A percentile compares a stretch with the other conserved stretches of the same genome.
phyloP scores from a whole-genome alignment of 2,329 filamentous ascomycete genomes.

The Xylaria sp. region DNA sequence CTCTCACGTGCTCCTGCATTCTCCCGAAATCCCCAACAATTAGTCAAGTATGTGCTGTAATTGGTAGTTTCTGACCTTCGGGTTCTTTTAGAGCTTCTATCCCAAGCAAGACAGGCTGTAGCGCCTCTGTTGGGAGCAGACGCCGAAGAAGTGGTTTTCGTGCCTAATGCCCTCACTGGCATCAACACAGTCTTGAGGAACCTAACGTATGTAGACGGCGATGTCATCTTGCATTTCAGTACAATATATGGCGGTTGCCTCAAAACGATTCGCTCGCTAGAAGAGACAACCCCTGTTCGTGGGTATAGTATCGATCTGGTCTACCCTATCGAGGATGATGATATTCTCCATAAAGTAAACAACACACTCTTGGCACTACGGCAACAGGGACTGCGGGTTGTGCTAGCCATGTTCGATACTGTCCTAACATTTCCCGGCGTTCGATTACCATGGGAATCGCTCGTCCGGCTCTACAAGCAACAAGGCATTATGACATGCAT shows the following conservation, averaged over 20 bases:
- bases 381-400: constrained; percentile 58
- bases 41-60: neutral
- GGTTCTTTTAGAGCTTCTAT: constrained; percentile 49
- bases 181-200: constrained; percentile 72
- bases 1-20: neutral
- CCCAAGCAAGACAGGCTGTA: constrained; percentile 62
- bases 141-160: constrained; percentile 65
- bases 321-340: constrained; percentile 65
- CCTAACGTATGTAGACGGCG: constrained; percentile 61
- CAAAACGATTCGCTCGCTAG: constrained; percentile 65
- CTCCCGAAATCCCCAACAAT: neutral
- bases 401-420: constrained; percentile 72
- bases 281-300: constrained; percentile 57
- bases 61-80: neutral
- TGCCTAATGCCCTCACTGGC: constrained; percentile 73
- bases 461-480: constrained; percentile 62
- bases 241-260: constrained; percentile 72
- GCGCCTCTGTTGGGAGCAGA: constrained; percentile 66
- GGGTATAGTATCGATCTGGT: constrained; percentile 57
- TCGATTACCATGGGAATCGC: constrained; percentile 69
- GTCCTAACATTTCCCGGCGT: constrained; percentile 72
- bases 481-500: constrained; percentile 67
- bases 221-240: constrained; percentile 71
- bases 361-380: constrained; percentile 56
- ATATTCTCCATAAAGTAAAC: constrained; percentile 60